phyloP scores from a whole-genome alignment of 768 basidiomycete genomes.

The Calocybe cyanea region DNA sequence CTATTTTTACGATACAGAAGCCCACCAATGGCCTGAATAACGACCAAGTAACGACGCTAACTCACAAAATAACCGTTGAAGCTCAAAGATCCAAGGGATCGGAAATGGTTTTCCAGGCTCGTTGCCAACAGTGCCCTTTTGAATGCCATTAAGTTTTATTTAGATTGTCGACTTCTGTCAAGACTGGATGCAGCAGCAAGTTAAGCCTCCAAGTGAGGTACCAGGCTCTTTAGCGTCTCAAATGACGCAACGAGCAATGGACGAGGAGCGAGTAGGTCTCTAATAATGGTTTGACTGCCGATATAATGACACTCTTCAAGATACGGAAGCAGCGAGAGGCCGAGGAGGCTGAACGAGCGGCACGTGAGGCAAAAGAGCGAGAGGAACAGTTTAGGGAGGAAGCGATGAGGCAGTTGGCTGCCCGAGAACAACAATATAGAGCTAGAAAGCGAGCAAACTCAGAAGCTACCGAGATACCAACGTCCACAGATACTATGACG shows the following conservation, averaged over 20 bases:
- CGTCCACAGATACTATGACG: constrained; percentile 45
- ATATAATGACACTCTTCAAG: constrained; percentile 25
- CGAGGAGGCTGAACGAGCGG: constrained; percentile 53
- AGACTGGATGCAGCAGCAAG: constrained; percentile 63
- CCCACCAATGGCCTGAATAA: constrained; percentile 56
- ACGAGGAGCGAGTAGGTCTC: constrained; percentile 59
- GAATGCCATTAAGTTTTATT: constrained; percentile 1
- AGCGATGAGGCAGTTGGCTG: constrained; percentile 54
- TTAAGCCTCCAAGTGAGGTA: constrained; percentile 54
- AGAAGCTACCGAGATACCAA: constrained; percentile 64
- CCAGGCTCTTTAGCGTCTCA: constrained; percentile 72
- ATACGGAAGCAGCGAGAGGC: constrained; percentile 51
- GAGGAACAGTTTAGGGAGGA: constrained; percentile 67
- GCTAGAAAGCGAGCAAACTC: constrained; percentile 65
- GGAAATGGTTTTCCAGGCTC: constrained; percentile 78
- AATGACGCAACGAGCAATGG: constrained; percentile 71
- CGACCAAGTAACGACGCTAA: constrained; percentile 53
- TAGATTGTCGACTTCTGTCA: constrained; percentile 67
- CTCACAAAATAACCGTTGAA: constrained; percentile 59
- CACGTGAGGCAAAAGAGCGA: constrained; percentile 53
- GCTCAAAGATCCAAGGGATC: constrained; percentile 62
- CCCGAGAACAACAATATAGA: constrained; percentile 47
- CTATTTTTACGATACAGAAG: constrained; percentile 65
- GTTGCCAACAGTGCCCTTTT: constrained; percentile 16
- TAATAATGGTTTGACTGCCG: background rate